Evolutionary conservation across 345 rosid genomes (phyloP), one percentile per base, ranked within the genome.

Genomic region (Salix koriyanagi): DNA sequence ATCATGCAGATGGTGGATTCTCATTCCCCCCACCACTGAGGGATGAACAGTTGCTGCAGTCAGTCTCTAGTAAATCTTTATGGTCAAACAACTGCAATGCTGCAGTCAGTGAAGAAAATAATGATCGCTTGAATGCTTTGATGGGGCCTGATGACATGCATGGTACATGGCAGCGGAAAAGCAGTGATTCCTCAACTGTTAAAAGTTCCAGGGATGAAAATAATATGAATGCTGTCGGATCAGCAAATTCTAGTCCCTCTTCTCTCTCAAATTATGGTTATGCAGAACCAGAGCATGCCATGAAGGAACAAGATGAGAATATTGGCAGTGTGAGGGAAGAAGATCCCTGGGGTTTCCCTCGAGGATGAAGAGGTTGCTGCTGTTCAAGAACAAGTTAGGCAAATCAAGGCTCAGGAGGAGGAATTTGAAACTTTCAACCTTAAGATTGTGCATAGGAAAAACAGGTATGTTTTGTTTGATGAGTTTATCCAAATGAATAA

Each of bases 391-490:
- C 99, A 96, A 90, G 88, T 92, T 21, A 90, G 94, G 86, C 99
- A 96, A 85, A 96, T 96, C 82, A 94, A 90, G 87, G 92, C 90
- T 34, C 98, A 96, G 77, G 99, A 96, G 75, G 99, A 92, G 77
- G 99, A 96, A 83, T 96, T 94, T 83, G 99, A 96, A 86, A 94
- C 98, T 72, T 96, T 96, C 87, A 86, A 92, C 85, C 97, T 96
- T 60, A 92, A 92, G 89, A 91, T 96, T 70, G 99, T 96, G 78
- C 98, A 96, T 69, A 87, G 99, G 74, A 96, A 94, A 88, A 96
- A 96, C 92, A 94, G 97, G 99, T 84, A 90, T 78, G 88, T 65
- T 70, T 34, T 79, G 75, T 32, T 71, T 66, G 41, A 25, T 28
- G 56, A 64, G 41, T 73, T 77, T 71, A 12, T 72, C 54, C 25